These are phyloP conservation scores for Schrenkiella parvula DNA, from an alignment of 345 rosid species.

Conservation along the genomic window DNA sequence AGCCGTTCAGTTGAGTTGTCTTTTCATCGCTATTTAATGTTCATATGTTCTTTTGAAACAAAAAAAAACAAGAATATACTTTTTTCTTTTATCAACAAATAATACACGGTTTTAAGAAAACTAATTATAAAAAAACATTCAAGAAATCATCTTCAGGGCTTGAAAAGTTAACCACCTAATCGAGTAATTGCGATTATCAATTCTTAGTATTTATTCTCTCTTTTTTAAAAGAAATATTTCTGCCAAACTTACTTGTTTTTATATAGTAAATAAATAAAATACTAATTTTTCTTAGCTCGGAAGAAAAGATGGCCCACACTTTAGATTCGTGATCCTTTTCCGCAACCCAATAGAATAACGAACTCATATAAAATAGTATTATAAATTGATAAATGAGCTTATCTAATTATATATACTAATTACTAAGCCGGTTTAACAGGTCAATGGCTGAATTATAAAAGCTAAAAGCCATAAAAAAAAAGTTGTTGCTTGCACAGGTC, in stretches of 20 bases:
- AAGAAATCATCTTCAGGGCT: neutral
- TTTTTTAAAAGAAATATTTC: neutral
- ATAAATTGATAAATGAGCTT: neutral
- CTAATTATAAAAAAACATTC: neutral
- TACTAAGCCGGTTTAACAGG: slow-evolving; percentile 1
- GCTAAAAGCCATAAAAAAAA: neutral
- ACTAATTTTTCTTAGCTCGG: neutral
- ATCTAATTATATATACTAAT: neutral
- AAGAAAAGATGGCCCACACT: slow-evolving; percentile 3
- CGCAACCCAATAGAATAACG: slow-evolving; percentile 1
- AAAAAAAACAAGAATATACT: neutral
- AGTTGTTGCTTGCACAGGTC: slow-evolving; percentile 2
- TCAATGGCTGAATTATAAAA: slow-evolving; percentile 12
- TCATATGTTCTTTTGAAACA: slow-evolving; percentile 8
- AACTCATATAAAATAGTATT: neutral
- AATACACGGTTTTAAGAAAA: neutral
- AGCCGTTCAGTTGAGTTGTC: slow-evolving; percentile 6
- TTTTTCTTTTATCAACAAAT: neutral
- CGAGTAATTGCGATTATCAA: slow-evolving; percentile 13
- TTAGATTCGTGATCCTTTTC: slow-evolving; percentile 19
- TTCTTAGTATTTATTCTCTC: slow-evolving; percentile 2
- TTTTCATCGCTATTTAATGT: slow-evolving; percentile 9
- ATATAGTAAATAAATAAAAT: neutral
- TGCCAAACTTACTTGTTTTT: slow-evolving; percentile 17
- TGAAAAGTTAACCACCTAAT: slow-evolving; percentile 1